Evolutionary conservation across 108 stramenopile species (phyloP), one percentile per base, ranked within the genome.

Genomic region (Cyclotella cryptica): DNA sequence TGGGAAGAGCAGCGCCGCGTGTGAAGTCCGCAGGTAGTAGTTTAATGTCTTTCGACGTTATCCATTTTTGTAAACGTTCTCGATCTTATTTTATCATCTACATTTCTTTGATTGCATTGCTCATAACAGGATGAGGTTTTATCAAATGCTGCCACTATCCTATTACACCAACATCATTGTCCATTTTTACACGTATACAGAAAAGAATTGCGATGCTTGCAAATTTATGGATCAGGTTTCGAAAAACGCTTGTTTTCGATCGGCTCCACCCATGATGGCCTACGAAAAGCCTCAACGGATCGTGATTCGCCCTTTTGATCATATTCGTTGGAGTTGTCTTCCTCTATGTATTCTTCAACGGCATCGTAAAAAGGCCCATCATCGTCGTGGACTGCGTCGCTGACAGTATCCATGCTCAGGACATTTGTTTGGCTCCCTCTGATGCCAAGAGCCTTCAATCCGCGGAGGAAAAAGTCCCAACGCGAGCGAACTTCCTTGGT

Each of bases 181-280:
- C 24, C 24, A 24, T 24, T 24, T 19, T 57, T 57, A 57, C 24
- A 8, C 55, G 5, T 26, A 12, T 24, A 3, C 12, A 24, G 22
- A 57, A 24, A 1, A 13, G n/a, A 17, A 7, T 49, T 19, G 19
- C 17, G 1, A 49, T 49, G 3, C 49, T n/a, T 49, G n/a, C n/a
- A n/a, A n/a, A n/a, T n/a, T n/a, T n/a, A 57, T 26, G 55, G 55
- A 26, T 57, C 55, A 26, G 55, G 55, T 26, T 57, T 57, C 19
- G 55, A 19, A 57, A 57, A 57, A 2, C 55, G 55, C 55, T 24
- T 57, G 24, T 21, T 1, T 7, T 26, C 55, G 4, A 57, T 21
- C 14, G 12, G 30, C 18, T 61, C 14, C 30, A 61, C 15, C 29
- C 30, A 61, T 10, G 30, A 15, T 10, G 29, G 55, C 12, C 1